Percentiles rank a stretch among this genome's conserved stretches.
Conservation (phyloP, 1,284 basidiomycete genomes). For the Farysia itapuensis region DNA sequence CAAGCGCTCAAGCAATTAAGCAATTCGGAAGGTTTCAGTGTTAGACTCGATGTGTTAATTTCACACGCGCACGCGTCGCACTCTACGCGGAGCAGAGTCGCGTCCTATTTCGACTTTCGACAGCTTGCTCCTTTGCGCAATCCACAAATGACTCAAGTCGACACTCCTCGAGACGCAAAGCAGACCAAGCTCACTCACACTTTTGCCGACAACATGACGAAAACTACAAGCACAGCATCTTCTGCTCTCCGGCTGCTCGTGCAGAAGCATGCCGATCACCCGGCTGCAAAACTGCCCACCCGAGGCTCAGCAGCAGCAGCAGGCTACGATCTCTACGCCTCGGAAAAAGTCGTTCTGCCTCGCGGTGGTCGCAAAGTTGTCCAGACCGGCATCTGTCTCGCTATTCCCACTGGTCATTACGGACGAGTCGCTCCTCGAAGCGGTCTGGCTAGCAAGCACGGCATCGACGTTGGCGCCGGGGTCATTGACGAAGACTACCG, state of each 20-base stretch:
- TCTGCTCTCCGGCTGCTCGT: constrained; percentile 68
- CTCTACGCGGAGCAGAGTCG: too few species aligned
- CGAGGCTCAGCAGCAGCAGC: constrained; percentile 83
- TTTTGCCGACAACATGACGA: neutral
- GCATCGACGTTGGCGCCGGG: constrained; percentile 94
- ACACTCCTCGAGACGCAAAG: constrained; percentile 6
- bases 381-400: constrained; percentile 86
- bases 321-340: constrained; percentile 93
- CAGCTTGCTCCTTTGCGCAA: too few species aligned
- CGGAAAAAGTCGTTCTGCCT: constrained; percentile 46
- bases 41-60: too few species aligned
- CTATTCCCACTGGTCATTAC: constrained; percentile 88
- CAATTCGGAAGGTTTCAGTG: too few species aligned
- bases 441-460: constrained; percentile 91
- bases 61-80: too few species aligned
- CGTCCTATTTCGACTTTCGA: too few species aligned
- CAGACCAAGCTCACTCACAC: constrained; percentile 11
- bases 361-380: constrained; percentile 77
- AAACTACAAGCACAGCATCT: constrained; percentile 5
- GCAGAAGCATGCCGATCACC: constrained; percentile 72
- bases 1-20: too few species aligned
- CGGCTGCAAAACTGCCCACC: constrained; percentile 80
- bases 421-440: constrained; percentile 92
- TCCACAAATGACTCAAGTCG: neutral
- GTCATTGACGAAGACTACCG: constrained; percentile 96